Evolutionary conservation across 495 filamentous ascomycete genomes (phyloP), one percentile per base, ranked within the genome.

Genomic region (Penicillium turbatum): DNA sequence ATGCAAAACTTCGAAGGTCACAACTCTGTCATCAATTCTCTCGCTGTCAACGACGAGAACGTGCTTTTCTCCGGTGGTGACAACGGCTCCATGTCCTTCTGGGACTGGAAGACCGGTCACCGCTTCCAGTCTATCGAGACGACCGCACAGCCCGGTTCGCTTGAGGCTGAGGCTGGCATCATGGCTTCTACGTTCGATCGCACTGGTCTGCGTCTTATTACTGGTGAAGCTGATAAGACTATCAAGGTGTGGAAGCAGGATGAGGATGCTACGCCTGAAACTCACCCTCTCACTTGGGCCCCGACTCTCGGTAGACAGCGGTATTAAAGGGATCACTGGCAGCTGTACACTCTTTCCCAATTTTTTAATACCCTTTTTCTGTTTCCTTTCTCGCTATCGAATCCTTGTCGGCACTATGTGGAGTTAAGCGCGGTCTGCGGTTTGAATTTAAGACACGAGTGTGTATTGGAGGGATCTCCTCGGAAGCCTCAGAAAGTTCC

Each of bases 1-100:
- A 99, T 99, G 95, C 91, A 96, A 73, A 97, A 97, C 71, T 99
- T 97, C 64, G 92, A 97, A 37, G 92, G 92, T 35, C 92, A 96
- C 57, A 96, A 97, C 60, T 81, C 89, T 40, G 89, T 99, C 68
- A 93, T 97, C 75, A 99, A 99, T 68, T 90, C 89, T 0, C 70
- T 99, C n/a, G 75, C 86, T 31, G 89, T 90, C 31, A 99, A 99
- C 67, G 89, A 96, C 55, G 89, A 96, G 64, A 91, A 96, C 61
- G 88, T 97, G 9, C 71, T 97, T 26, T 97, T 97, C 72, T 95
- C 91, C 10, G 95, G 95, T 10, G 92, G 87, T 42, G 95, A 99
- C 58, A 95, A 97, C 62, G 95, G 95, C 37, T 92, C 89, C 48
- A 93, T 97, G 80, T 87, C 83, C 59, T 97, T 99, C 79, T 99